Conservation (phyloP, 1,139 yeast genomes). For the Nadsonia commutata region DNA sequence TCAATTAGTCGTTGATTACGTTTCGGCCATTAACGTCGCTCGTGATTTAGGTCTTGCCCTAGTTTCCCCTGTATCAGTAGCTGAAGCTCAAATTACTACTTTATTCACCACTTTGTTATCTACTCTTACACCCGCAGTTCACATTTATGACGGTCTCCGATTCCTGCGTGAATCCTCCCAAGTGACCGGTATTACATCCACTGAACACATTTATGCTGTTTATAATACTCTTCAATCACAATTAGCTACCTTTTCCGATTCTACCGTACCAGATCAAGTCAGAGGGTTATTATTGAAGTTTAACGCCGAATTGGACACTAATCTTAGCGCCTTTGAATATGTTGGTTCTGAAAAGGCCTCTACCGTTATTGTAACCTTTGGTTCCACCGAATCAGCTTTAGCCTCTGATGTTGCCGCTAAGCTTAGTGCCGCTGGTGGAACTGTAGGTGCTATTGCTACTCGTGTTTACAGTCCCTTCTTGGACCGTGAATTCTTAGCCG, state of each 20-base stretch:
- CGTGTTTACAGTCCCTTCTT: constrained; percentile 57
- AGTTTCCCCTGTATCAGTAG: constrained; percentile 42
- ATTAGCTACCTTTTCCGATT: constrained; percentile 5
- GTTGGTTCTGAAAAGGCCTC: constrained; percentile 46
- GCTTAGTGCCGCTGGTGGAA: constrained; percentile 23
- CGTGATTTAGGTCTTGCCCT: constrained; percentile 56
- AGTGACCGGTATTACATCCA: constrained; percentile 32
- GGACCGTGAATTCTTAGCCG: constrained; percentile 39
- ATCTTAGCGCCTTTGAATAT: constrained; percentile 57
- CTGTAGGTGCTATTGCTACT: constrained; percentile 52
- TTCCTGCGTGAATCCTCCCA: constrained; percentile 44
- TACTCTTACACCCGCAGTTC: constrained; percentile 44
- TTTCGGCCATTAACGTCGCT: constrained; percentile 50
- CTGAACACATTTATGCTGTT: constrained; percentile 28
- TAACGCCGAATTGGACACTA: constrained; percentile 43
- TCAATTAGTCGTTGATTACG: constrained; percentile 55
- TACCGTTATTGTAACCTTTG: constrained; percentile 64
- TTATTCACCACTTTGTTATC: constrained; percentile 55
- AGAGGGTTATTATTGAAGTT: constrained; percentile 7
- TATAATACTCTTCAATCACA: constrained; percentile 6
- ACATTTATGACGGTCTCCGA: constrained; percentile 69
- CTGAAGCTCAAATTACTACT: constrained; percentile 44
- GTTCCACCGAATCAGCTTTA: constrained; percentile 50
- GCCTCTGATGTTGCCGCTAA: constrained; percentile 31
- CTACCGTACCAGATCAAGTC: constrained; percentile 6